A percentile compares a stretch with the other conserved stretches of the same genome.
These are phyloP conservation scores for Microsporum audouinii DNA, from an alignment of 2,329 filamentous ascomycete species.

Conservation along the genomic window DNA sequence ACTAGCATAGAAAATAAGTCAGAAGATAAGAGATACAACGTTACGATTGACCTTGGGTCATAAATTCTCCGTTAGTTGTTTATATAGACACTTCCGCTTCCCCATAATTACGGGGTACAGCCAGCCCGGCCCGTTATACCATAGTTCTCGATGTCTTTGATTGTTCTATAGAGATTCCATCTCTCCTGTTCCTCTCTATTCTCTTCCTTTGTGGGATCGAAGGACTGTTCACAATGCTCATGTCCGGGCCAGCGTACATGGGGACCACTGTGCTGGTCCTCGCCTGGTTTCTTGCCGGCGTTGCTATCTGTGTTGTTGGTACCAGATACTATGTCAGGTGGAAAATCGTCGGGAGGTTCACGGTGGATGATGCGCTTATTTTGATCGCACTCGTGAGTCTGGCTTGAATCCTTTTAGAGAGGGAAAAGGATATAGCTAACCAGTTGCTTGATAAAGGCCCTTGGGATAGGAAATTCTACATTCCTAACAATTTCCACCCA, in stretches of 20 bases:
- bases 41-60: background rate
- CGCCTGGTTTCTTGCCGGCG: background rate
- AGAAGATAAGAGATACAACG: background rate
- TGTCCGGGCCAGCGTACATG: background rate
- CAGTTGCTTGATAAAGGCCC: conserved; percentile 1
- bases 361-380: background rate
- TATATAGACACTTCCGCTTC: background rate
- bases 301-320: background rate
- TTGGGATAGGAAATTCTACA: conserved; percentile 4
- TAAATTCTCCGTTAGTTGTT: background rate
- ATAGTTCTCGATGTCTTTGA: background rate
- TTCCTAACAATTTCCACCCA: conserved; percentile 9
- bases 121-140: too few relatives aligned
- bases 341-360: background rate
- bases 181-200: background rate
- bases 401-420: background rate
- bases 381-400: background rate
- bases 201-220: background rate
- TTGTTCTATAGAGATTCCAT: background rate
- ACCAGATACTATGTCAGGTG: background rate
- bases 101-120: background rate
- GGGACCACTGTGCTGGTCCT: background rate
- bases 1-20: background rate
- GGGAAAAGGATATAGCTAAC: background rate
- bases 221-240: background rate